Base-by-base conservation (phyloP, 176 grass and related monocot genomes). In the Carex parvula region DNA sequence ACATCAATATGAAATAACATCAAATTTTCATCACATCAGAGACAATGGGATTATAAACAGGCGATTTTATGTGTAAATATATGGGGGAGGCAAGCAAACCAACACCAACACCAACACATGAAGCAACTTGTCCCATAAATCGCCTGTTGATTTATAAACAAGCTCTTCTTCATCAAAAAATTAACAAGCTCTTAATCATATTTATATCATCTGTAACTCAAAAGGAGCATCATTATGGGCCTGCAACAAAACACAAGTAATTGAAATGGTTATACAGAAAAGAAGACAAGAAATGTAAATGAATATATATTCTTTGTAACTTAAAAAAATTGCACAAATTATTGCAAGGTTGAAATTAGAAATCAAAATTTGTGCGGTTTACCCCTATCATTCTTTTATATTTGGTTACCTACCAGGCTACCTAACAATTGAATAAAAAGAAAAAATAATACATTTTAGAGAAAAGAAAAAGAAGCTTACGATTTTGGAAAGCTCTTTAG, bases 121-220 rank as follows among this genome's bases (percentile, higher is more conserved):
- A 33, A 33, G 33, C 33, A 33, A 33, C 33, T 3, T 33, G 33
- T 33, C 33, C 33, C 33, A 33, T 33, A 33, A 33, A 33, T 33
- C 33, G 33, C 33, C 33, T 33, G 33, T 3, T 33, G 2, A 33
- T 33, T 33, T 33, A 33, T 33, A 33, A 33, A 33, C 33, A 33
- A 33, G 33, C 33, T 33, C 33, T 33, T 33, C 33, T 33, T 33
- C 33, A 33, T 33, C 33, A 54, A 54, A 70, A 29, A 50, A 54
- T 52, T 75, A 53, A 53, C 17, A 72, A 48, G 39, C 41, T 64
- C 58, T 73, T 14, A 62, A 78, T 61, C 58, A 61, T 85, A 83
- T 86, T 33, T 33, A 87, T 84, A 87, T 87, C 88, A 91, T 91
- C 92, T 94, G 85, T 68, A 86, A 84, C 64, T 88, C 64, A 54